Percentiles rank a stretch among this genome's conserved stretches.
These are phyloP conservation scores for Tieghemostelium lacteum DNA, from an alignment of 78 protist species.

Conservation along the genomic window DNA sequence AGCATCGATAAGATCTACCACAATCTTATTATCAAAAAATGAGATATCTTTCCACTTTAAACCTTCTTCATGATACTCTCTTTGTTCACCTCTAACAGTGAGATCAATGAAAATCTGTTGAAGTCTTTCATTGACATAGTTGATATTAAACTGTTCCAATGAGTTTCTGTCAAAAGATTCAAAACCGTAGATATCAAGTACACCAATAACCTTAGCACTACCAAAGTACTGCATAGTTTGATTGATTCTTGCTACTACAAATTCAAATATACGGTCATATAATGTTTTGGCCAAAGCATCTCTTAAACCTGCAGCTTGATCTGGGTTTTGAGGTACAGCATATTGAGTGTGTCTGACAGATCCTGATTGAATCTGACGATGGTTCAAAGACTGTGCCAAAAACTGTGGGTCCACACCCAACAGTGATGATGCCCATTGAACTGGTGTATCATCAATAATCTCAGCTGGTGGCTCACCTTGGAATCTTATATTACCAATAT, in stretches of 20 bases:
- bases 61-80: conserved; percentile 93
- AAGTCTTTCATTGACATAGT: conserved; percentile 91
- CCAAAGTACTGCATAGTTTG: conserved; percentile 81
- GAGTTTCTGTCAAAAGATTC: conserved; percentile 89
- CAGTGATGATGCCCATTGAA: conserved; percentile 68
- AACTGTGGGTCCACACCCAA: conserved; percentile 64
- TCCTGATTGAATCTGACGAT: conserved; percentile 76
- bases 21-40: conserved; percentile 93
- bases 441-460: conserved; percentile 41
- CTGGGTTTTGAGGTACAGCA: conserved; percentile 83
- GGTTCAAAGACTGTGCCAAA: conserved; percentile 77
- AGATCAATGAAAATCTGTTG: conserved; percentile 89
- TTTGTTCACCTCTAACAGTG: conserved; percentile 93
- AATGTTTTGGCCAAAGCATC: conserved; percentile 92
- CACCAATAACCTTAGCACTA: conserved; percentile 85
- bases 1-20: conserved; percentile 94
- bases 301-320: conserved; percentile 85
- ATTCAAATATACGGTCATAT: conserved; percentile 90
- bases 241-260: conserved; percentile 89
- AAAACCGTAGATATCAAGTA: conserved; percentile 95
- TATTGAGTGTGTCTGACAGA: conserved; percentile 73
- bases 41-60: conserved; percentile 92
- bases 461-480: conserved; percentile 80
- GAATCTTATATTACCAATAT: conserved; percentile 81
- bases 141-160: conserved; percentile 96